A percentile compares a stretch with the other conserved stretches of the same genome.
Evolutionary conservation across 2,329 filamentous ascomycete species (phyloP).

Genomic region (Fusarium sp.): DNA sequence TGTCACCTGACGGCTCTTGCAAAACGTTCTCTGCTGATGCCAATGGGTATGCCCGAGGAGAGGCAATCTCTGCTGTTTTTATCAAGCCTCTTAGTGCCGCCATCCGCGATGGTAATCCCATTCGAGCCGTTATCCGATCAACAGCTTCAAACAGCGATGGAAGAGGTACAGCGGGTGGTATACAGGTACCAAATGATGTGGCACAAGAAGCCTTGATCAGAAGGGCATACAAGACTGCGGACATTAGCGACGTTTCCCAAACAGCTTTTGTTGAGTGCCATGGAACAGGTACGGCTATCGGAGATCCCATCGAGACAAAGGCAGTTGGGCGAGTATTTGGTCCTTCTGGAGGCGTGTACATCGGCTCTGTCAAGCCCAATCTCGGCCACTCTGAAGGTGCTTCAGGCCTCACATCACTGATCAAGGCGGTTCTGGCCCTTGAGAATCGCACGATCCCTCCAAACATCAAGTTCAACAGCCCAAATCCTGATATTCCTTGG

Average conservation of each 20-base stretch:
- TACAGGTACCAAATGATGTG: conserved; percentile 1
- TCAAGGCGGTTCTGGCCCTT: conserved; percentile 43
- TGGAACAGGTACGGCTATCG: conserved; percentile 5
- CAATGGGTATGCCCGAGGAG: conserved; percentile 28
- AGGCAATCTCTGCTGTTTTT: conserved; percentile 17
- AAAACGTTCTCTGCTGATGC: conserved; percentile 14
- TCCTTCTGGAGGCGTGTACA: not conserved
- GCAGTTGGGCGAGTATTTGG: conserved; percentile 2
- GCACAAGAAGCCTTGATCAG: conserved; percentile 2
- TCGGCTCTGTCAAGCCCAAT: conserved; percentile 4
- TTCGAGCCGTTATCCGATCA: not conserved
- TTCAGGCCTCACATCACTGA: not conserved
- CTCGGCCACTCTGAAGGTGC: conserved; percentile 1
- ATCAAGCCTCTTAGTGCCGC: conserved; percentile 1
- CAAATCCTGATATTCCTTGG: conserved; percentile 48
- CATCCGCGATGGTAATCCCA: not conserved
- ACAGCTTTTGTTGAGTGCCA: conserved; percentile 8
- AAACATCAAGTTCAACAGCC: conserved; percentile 48
- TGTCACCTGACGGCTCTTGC: conserved; percentile 13
- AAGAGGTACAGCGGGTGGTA: conserved; percentile 2
- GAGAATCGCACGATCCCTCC: conserved; percentile 50
- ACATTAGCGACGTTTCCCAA: not conserved
- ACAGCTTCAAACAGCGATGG: conserved; percentile 23
- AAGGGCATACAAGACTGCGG: not conserved
- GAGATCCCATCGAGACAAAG: conserved; percentile 6